Base-by-base conservation (phyloP, 2,329 filamentous ascomycete species). In the Ceratocystis cacaofunesta region DNA sequence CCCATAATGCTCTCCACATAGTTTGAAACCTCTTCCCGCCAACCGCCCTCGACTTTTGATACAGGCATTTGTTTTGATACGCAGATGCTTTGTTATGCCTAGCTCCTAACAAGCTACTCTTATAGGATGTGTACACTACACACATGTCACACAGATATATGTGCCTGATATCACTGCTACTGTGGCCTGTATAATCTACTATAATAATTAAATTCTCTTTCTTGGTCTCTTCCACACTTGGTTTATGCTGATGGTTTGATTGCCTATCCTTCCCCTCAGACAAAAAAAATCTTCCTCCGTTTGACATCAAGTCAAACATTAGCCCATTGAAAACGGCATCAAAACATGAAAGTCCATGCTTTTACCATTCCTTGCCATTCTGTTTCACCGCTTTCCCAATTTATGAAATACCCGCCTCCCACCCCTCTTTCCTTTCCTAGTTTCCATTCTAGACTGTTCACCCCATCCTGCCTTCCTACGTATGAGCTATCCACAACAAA, bases 371-470 rank as follows among this genome's bases (percentile, higher is more conserved):
- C 52, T 30, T 57, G 52, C 52, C 22, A 57, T 30, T 25, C 15
- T 15, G 8, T 22, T 57, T 57, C 52, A 67, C 66, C 66, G 66
- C 66, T 62, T 67, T 62, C 66, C 60, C 10, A 17, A 58, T 58
- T 41, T 10, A 65, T 55, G 4, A n/a, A 52, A 57, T 57, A 57
- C 52, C 52, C 52, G 52, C 52, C 22, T 52, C 48, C 22, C 48
- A 50, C 61, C 63, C 63, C 58, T 65, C 63, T 57, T 63, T 62
- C 25, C 6, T 32, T 32, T 32, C 6, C 30, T 67, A 58, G 66
- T 58, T 64, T 65, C 57, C 61, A 60, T 60, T 55, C 66, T 28
- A 60, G 58, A 63, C 61, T 62, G 46, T 41, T 22, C 60, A 17
- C 60, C 46, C 60, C 36, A 36, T 25, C 32, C 41, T 61, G n/a